Conservation (phyloP, 768 basidiomycete species). For the Lactifluus piperatus region DNA sequence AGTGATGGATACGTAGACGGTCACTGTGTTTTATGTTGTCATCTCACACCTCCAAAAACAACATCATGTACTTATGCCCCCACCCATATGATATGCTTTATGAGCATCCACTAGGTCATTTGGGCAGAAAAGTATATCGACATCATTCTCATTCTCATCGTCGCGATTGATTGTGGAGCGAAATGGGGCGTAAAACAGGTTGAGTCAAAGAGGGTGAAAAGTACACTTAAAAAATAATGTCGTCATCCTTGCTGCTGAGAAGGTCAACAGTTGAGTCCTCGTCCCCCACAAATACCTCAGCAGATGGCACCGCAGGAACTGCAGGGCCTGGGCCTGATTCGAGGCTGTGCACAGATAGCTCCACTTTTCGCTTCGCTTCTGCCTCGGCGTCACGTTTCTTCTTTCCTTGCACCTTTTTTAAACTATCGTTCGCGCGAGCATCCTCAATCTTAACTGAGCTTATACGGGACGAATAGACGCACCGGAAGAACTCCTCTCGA, state of each 20-base stretch:
- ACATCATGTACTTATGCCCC: conserved; percentile 57
- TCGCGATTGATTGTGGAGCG: neutral
- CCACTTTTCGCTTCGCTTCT: conserved; percentile 20
- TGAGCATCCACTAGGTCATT: conserved; percentile 24
- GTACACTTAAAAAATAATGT: conserved; percentile 76
- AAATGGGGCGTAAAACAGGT: neutral
- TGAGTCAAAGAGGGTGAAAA: conserved; percentile 3
- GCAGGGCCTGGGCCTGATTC: conserved; percentile 7
- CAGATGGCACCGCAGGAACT: neutral
- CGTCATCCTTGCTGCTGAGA: conserved; percentile 79
- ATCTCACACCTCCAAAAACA: conserved; percentile 38
- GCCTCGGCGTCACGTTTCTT: conserved; percentile 71
- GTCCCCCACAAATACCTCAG: conserved; percentile 21
- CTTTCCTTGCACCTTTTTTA: conserved; percentile 97
- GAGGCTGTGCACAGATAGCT: conserved; percentile 7
- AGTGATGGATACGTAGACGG: conserved; percentile 31
- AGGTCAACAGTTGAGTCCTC: conserved; percentile 43
- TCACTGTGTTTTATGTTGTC: conserved; percentile 25
- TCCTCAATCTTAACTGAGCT: neutral
- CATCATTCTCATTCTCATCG: neutral
- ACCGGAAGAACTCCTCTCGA: conserved; percentile 90
- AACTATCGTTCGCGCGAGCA: conserved; percentile 33
- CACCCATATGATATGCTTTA: conserved; percentile 48
- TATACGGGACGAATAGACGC: conserved; percentile 18
- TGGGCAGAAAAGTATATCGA: neutral